Evolutionary conservation across 306 rosid species (phyloP).

Genomic region (Medicago arabica): DNA sequence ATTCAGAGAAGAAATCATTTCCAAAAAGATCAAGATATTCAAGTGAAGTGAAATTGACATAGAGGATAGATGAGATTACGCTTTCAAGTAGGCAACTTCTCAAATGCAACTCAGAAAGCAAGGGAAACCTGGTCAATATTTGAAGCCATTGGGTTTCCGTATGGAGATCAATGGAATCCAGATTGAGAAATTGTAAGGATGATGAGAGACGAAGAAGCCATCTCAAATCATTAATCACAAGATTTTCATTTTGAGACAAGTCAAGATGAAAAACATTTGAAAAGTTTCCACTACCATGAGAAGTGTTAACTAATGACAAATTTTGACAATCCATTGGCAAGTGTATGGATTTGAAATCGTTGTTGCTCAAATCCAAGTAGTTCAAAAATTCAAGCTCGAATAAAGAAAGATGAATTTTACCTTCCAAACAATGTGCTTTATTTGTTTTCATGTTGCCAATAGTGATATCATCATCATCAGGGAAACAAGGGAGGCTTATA

Average conservation of each 20-base stretch:
- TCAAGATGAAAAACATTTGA: not conserved
- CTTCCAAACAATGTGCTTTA: not conserved
- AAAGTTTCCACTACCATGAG: not conserved
- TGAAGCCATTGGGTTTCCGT: not conserved
- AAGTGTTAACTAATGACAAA: not conserved
- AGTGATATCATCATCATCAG: not conserved
- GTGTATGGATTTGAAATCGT: not conserved
- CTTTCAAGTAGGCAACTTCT: not conserved
- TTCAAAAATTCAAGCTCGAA: slow-evolving; percentile 4
- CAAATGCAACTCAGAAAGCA: not conserved
- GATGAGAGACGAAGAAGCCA: slow-evolving; percentile 19
- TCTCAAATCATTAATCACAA: not conserved
- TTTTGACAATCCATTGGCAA: not conserved
- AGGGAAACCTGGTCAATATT: not conserved
- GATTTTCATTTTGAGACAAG: not conserved
- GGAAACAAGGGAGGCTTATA: not conserved
- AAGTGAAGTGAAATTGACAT: slow-evolving; percentile 19
- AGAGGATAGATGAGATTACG: not conserved
- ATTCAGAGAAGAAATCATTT: slow-evolving; percentile 6
- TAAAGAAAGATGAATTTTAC: not conserved
- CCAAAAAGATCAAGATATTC: not conserved
- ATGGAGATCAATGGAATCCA: not conserved
- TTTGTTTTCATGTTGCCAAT: not conserved
- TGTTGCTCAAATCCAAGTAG: not conserved
- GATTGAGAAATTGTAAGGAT: not conserved